Conservation (phyloP, 1,284 basidiomycete genomes). For the Puccinia horiana region DNA sequence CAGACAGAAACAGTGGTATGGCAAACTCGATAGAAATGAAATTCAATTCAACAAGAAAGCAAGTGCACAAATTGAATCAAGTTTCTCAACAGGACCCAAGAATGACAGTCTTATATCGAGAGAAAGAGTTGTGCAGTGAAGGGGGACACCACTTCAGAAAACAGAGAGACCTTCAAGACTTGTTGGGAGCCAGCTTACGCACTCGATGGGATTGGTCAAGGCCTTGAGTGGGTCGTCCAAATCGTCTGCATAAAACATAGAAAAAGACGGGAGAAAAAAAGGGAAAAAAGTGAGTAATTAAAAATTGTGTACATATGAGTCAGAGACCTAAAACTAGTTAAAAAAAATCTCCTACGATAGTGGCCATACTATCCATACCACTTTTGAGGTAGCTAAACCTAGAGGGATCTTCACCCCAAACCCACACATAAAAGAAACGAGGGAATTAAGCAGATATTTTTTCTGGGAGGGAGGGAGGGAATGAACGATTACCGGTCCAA, state of each 20-base stretch:
- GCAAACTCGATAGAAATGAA: too few relatives aligned
- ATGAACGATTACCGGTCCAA: constrained; percentile 62
- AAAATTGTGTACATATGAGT: too few relatives aligned
- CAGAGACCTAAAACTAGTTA: background rate
- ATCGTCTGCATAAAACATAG: background rate
- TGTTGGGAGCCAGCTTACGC: background rate
- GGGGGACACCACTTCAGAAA: too few relatives aligned
- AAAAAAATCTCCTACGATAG: constrained; percentile 1
- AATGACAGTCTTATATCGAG: too few relatives aligned
- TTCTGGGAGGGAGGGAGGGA: constrained; percentile 56
- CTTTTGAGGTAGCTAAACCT: constrained; percentile 22
- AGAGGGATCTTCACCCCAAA: background rate
- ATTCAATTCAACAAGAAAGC: too few relatives aligned
- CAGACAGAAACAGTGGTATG: too few relatives aligned
- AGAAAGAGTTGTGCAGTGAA: too few relatives aligned
- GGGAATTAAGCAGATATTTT: background rate
- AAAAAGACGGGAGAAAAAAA: background rate
- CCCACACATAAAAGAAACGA: constrained; percentile 5
- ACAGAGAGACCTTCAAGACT: too few relatives aligned
- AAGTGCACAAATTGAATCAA: too few relatives aligned
- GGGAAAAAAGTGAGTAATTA: background rate
- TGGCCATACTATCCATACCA: background rate
- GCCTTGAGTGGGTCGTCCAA: background rate
- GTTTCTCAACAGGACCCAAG: too few relatives aligned
- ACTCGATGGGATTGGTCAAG: constrained; percentile 6